Evolutionary conservation across 192 early-diverging fungal species (phyloP), one percentile per base, ranked within the genome.

Genomic region (Coemansia sp.): DNA sequence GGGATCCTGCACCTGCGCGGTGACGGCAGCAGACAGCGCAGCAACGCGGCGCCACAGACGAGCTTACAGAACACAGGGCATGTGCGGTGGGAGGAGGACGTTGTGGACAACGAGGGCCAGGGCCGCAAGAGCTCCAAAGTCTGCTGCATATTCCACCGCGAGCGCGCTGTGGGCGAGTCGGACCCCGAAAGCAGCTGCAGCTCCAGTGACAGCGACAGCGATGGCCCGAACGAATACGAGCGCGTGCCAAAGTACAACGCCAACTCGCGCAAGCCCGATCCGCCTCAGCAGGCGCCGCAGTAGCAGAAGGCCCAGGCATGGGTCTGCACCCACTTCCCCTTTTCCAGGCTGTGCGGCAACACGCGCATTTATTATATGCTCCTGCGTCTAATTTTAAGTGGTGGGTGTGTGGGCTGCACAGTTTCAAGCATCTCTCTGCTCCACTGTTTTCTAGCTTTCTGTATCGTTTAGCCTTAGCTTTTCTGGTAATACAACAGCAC

Each of bases 51-150:
- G 24, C 48, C 24, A 12, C 22, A 25, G 19, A 38, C 44, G 19
- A 26, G 21, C 14, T 3, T 31, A 12, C 73, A 68, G 5, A 65
- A 55, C 12, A 4, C 38, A 44, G 38, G 38, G 14, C 38, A 44
- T 16, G 73, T 84, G 48, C 69, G 59, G 62, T 84, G 83, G 79
- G 58, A 66, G n/a, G 64, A 56, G 24, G 74, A 65, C 32, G 76
- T 72, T 9, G 79, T 84, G 19, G 78, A 84, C 66, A 82, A 84
- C 68, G 83, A 84, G 62, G 27, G 64, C 32, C 47, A 82, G 65
- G 26, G 54, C 27, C 54, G 55, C 47, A 84, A 84, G 59, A 78
- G 73, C 67, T 76, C 73, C 62, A 84, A 84, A 38, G 73, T 84
- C 6, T 82, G 83, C 68, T 84, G 83, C 52, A 84, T 84, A 21